Evolutionary conservation across 2,329 filamentous ascomycete species (phyloP), one percentile per base, ranked within the genome.

Genomic region (Claviceps sp.): DNA sequence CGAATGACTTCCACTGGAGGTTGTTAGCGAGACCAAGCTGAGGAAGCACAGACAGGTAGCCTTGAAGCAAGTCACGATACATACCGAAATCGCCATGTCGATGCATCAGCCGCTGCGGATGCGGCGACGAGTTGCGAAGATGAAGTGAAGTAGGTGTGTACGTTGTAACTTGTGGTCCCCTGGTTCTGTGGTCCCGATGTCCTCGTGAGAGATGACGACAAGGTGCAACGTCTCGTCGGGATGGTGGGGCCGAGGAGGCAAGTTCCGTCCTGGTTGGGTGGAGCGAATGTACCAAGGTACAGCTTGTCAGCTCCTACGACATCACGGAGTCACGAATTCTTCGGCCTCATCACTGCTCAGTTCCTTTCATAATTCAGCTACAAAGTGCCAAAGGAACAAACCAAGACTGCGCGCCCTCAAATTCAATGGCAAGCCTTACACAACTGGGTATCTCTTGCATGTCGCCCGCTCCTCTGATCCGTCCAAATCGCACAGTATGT

Each of bases 1-100:
- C 90, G 75, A 98, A 98, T 61, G 86, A 84, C 86, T 96, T 96
- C 91, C 93, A 97, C 91, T 95, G 59, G 16, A 14, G 13, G 38
- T 47, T 16, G 47, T 48, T 5, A 48, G 37, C 44, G 26, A 20
- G 30, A 34, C 30, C 3, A 11, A 34, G 30, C 30, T 34, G 30
- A 34, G 30, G 9, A 11, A 34, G 9, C 9, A 34, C 30, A 11
- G 30, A 34, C 8, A 34, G 30, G 9, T 34, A 34, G 30, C 30
- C 9, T 34, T 34, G 30, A 4, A 34, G 9, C 1, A 16, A 45
- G 22, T 7, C 20, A 20, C 9, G 22, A 2, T 24, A 57, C 61
- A 38, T 60, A 66, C 64, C 59, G 64, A 66, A 56, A 66, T 65
- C 48, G 64, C 64, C 64, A 66, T 66, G 54, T 61, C 63, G 61